Percentiles rank a stretch among this genome's conserved stretches.
Evolutionary conservation across 805 yeast genomes (phyloP).

Genomic region (Hagleromyces aurorensis): DNA sequence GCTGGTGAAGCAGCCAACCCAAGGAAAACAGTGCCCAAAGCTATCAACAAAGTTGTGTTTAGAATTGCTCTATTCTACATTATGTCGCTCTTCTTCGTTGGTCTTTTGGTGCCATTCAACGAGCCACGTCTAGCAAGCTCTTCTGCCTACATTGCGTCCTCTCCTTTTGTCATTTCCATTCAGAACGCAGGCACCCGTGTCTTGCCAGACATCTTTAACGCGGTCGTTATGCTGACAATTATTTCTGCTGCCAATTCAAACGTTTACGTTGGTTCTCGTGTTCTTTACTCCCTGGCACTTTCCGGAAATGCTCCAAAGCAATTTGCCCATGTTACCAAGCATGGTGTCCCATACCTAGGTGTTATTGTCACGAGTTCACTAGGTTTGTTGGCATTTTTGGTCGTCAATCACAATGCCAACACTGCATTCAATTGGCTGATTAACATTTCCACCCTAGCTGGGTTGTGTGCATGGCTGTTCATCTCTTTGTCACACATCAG

Average conservation of each 20-base stretch:
- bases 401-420: conserved; percentile 43
- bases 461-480: conserved; percentile 65
- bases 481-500: conserved; percentile 58
- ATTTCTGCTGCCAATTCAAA: conserved; percentile 78
- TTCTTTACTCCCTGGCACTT: conserved; percentile 57
- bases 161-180: conserved; percentile 71
- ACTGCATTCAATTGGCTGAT: conserved; percentile 65
- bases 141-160: conserved; percentile 40
- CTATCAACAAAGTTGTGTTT: conserved; percentile 59
- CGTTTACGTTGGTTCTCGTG: conserved; percentile 63
- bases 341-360: conserved; percentile 56
- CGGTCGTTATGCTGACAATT: conserved; percentile 56
- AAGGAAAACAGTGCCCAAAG: conserved; percentile 60
- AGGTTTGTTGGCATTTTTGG: conserved; percentile 58
- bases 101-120: conserved; percentile 60
- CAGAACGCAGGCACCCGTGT: conserved; percentile 57
- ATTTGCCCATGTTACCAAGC: conserved; percentile 40
- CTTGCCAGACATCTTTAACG: conserved; percentile 65
- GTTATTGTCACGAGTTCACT: conserved; percentile 51
- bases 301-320: conserved; percentile 49
- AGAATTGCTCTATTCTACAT: conserved; percentile 63
- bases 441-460: conserved; percentile 71
- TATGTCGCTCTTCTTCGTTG: conserved; percentile 56
- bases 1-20: conserved; percentile 72
- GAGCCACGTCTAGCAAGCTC: conserved; percentile 42